A percentile compares a stretch with the other conserved stretches of the same genome.
These are phyloP conservation scores for Albizia julibrissin DNA, from an alignment of 306 rosid genomes.

Conservation along the genomic window DNA sequence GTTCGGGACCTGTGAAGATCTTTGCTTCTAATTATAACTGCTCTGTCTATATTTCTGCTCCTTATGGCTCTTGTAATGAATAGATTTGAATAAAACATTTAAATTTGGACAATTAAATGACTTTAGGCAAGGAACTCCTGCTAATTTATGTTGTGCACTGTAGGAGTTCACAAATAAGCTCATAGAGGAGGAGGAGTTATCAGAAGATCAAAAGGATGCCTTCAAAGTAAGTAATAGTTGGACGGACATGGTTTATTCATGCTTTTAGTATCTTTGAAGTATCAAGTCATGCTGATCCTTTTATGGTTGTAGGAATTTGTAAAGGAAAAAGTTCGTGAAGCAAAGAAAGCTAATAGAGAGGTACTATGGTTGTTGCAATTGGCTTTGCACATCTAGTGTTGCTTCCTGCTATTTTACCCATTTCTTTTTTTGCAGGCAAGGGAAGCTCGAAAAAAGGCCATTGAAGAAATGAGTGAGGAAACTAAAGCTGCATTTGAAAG, in stretches of 20 bases:
- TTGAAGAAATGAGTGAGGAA: constrained; percentile 75
- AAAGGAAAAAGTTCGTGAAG: constrained; percentile 71
- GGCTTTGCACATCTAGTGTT: neutral
- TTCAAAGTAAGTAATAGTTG: constrained; percentile 52
- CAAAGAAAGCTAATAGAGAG: constrained; percentile 67
- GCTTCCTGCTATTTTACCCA: neutral
- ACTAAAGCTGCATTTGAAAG: constrained; percentile 64
- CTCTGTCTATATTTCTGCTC: neutral
- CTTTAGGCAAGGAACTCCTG: neutral
- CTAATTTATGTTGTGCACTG: constrained; percentile 22
- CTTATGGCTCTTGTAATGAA: neutral
- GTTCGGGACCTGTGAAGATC: neutral
- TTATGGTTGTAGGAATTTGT: constrained; percentile 58
- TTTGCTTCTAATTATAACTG: neutral
- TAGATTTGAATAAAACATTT: neutral
- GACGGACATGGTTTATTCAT: neutral
- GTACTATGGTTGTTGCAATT: constrained; percentile 34
- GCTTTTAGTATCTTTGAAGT: neutral
- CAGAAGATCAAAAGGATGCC: constrained; percentile 59
- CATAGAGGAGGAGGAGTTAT: constrained; percentile 59
- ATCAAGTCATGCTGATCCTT: neutral
- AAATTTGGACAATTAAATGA: neutral
- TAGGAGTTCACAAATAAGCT: constrained; percentile 71
- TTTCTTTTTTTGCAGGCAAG: constrained; percentile 52
- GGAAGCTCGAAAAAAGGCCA: constrained; percentile 61